Evolutionary conservation across 257 asterid genomes (phyloP).

Genomic region (Nicotiana obtusifolia): DNA sequence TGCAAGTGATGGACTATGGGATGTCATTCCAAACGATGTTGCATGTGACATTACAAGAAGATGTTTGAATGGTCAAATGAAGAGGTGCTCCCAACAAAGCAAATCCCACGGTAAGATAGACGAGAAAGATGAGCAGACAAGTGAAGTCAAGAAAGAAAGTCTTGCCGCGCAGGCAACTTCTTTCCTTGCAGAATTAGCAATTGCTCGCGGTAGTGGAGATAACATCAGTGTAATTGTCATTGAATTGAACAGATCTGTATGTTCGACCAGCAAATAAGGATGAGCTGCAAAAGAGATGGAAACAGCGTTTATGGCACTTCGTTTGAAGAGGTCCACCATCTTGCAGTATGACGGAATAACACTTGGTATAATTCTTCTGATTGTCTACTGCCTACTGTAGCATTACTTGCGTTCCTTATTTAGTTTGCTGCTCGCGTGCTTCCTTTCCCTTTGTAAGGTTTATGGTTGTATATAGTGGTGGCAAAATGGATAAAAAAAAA

Average conservation of each 20-base stretch:
- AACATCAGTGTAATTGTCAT: conserved; percentile 49
- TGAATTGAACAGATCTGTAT: conserved; percentile 14
- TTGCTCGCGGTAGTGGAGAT: conserved; percentile 52
- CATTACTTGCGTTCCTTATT: background rate
- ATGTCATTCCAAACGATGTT: conserved; percentile 45
- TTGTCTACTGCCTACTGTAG: background rate
- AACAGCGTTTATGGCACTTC: background rate
- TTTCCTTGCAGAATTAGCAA: conserved; percentile 48
- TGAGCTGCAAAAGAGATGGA: too few species aligned
- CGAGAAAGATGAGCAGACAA: background rate
- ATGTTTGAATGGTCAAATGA: conserved; percentile 34
- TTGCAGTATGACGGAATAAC: background rate
- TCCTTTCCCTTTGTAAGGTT: background rate
- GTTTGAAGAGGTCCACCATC: background rate
- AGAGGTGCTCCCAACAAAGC: background rate
- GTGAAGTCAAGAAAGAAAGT: background rate
- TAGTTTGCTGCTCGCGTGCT: background rate
- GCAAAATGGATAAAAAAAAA: too few species aligned
- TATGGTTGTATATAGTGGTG: background rate
- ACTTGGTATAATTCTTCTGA: background rate
- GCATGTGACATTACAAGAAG: conserved; percentile 50
- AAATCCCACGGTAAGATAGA: background rate
- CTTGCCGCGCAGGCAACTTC: conserved; percentile 35
- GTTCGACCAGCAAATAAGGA: background rate
- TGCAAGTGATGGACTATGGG: conserved; percentile 76